Evolutionary conservation across 2,329 filamentous ascomycete genomes (phyloP).

Genomic region (Diplodia seriata): DNA sequence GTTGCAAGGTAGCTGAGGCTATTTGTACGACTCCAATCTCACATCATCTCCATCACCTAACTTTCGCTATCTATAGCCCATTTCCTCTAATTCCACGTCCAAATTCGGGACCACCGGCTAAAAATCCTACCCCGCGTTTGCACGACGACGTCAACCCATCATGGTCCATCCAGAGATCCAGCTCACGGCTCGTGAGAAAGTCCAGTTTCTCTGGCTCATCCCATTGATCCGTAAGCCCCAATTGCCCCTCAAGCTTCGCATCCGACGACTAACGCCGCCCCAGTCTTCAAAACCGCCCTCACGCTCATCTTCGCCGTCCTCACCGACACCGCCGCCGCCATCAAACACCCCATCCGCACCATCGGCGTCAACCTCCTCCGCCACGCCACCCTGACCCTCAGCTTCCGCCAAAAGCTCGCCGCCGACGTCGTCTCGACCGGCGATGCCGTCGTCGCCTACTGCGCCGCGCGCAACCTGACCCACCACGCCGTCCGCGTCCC

Average conservation of each 20-base stretch:
- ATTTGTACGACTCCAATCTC: not conserved
- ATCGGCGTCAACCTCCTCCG: slow-evolving; percentile 39
- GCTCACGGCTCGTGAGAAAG: not conserved
- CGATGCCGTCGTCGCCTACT: slow-evolving; percentile 36
- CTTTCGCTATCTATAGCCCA: not conserved
- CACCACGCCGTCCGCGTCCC: not conserved
- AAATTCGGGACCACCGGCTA: not conserved
- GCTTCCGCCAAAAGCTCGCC: slow-evolving; percentile 41
- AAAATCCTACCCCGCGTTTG: not conserved
- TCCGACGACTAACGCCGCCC: not conserved
- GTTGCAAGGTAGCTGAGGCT: not conserved
- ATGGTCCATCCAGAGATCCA: slow-evolving; percentile 10
- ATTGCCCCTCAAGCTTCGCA: not conserved
- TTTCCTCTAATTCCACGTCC: too few relatives aligned
- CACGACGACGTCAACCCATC: too few relatives aligned
- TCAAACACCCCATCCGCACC: slow-evolving; percentile 41
- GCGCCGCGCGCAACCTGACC: not conserved
- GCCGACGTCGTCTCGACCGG: slow-evolving; percentile 38
- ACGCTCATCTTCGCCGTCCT: slow-evolving; percentile 38
- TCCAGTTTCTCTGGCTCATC: slow-evolving; percentile 12
- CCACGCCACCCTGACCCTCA: slow-evolving; percentile 39
- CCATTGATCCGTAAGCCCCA: not conserved
- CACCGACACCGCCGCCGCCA: slow-evolving; percentile 33
- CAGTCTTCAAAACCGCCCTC: slow-evolving; percentile 34
- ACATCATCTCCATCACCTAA: not conserved